phyloP scores from a whole-genome alignment of 768 basidiomycete genomes.

The Pisolithus tinctorius region DNA sequence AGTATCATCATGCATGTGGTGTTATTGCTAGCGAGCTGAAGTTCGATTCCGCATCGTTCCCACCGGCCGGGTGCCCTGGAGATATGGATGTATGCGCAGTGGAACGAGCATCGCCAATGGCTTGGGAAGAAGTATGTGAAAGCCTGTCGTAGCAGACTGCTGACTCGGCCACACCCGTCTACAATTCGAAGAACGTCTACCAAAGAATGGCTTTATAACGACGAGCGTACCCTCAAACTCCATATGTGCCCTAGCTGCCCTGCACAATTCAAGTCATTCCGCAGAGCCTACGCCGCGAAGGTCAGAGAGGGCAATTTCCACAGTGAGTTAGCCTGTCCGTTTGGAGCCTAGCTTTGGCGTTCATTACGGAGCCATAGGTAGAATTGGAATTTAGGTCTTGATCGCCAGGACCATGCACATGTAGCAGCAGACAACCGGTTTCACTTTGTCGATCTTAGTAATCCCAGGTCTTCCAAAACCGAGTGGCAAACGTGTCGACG shows the following conservation, averaged over 20 bases:
- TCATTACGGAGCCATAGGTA: too few relatives aligned
- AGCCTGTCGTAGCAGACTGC: background rate
- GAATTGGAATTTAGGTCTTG: too few relatives aligned
- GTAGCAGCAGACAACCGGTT: too few relatives aligned
- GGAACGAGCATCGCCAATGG: background rate
- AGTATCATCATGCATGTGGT: constrained; percentile 36
- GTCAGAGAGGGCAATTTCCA: background rate
- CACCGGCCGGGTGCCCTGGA: background rate
- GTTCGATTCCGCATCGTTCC: background rate
- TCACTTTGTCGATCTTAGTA: too few relatives aligned
- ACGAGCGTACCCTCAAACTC: background rate
- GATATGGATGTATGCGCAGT: background rate
- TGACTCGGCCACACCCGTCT: background rate
- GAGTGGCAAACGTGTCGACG: too few relatives aligned
- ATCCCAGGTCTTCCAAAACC: too few relatives aligned
- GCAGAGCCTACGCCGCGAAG: background rate
- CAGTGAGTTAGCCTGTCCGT: constrained; percentile 2
- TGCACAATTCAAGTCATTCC: background rate
- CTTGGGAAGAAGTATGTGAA: background rate
- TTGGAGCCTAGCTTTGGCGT: background rate
- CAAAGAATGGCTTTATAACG: background rate
- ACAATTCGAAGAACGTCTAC: background rate
- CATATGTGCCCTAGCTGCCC: background rate
- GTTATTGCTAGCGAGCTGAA: constrained; percentile 3
- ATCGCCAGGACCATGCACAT: too few relatives aligned